A percentile compares a stretch with the other conserved stretches of the same genome.
Conservation (phyloP, 2,329 filamentous ascomycete genomes). For the Aspergillus fumigatiaffinis region DNA sequence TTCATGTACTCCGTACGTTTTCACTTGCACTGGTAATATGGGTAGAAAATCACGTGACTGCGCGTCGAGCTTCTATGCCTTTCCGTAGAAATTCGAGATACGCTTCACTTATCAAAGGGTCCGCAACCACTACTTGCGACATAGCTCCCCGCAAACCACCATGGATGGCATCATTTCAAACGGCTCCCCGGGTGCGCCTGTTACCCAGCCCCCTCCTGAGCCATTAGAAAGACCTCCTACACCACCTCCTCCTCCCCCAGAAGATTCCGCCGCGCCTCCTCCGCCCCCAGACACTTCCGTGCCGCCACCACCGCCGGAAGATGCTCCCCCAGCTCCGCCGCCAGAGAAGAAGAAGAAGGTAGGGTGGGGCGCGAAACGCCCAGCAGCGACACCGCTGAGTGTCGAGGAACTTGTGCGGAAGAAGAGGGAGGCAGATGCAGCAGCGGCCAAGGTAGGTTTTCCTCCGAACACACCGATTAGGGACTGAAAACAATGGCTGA, state of each 20-base stretch:
- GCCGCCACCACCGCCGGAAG: conserved; percentile 43
- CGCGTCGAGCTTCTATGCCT: conserved; percentile 10
- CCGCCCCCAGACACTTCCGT: conserved; percentile 36
- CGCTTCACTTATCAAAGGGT: background rate
- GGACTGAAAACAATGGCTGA: conserved; percentile 1
- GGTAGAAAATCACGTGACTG: conserved; percentile 21
- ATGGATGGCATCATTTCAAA: conserved; percentile 36
- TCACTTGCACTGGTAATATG: background rate
- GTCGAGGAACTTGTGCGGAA: conserved; percentile 81
- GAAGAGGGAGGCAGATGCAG: conserved; percentile 81
- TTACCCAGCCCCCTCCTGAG: conserved; percentile 35
- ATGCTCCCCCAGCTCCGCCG: conserved; percentile 42
- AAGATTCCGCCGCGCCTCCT: conserved; percentile 38
- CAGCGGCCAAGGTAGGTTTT: conserved; percentile 64
- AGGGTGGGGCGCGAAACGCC: conserved; percentile 48
- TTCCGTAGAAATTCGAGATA: conserved; percentile 30
- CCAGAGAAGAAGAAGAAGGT: conserved; percentile 50
- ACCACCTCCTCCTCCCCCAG: conserved; percentile 39
- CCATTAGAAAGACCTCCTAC: conserved; percentile 35
- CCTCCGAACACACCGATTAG: background rate
- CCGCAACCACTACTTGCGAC: background rate
- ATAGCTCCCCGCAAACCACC: conserved; percentile 5
- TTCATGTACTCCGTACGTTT: background rate
- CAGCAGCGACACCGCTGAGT: conserved; percentile 57
- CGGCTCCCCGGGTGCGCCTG: conserved; percentile 17